Evolutionary conservation across 1,284 basidiomycete genomes (phyloP).

Genomic region (Sparassis latifolia): DNA sequence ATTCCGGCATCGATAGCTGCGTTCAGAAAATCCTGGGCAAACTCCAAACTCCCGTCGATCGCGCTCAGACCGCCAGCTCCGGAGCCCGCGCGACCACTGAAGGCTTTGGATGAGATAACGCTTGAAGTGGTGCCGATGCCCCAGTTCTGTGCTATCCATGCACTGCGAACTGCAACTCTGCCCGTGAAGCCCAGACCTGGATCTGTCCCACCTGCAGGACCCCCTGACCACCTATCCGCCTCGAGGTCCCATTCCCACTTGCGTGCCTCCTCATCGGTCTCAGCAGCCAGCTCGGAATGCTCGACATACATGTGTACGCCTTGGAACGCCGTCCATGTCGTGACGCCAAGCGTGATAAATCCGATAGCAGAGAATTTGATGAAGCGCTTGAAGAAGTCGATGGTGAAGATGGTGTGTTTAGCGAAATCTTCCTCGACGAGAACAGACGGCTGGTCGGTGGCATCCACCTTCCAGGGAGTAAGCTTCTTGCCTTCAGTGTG

Average conservation of each 20-base stretch:
- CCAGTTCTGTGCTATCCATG: slow-evolving; percentile 77
- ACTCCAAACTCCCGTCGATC: slow-evolving; percentile 47
- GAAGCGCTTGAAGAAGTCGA: slow-evolving; percentile 34
- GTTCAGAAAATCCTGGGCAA: slow-evolving; percentile 49
- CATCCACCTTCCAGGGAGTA: slow-evolving; percentile 8
- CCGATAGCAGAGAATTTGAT: slow-evolving; percentile 34
- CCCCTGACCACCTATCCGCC: slow-evolving; percentile 70
- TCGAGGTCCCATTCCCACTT: slow-evolving; percentile 74
- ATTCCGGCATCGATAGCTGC: slow-evolving; percentile 45
- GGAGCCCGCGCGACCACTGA: slow-evolving; percentile 28
- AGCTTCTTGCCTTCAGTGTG: slow-evolving; percentile 7
- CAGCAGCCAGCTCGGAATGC: slow-evolving; percentile 46
- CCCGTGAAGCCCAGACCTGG: slow-evolving; percentile 59
- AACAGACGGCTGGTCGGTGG: slow-evolving; percentile 7
- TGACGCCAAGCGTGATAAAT: slow-evolving; percentile 31
- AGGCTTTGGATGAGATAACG: slow-evolving; percentile 33
- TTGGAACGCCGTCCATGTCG: slow-evolving; percentile 43
- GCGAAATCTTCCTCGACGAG: slow-evolving; percentile 31
- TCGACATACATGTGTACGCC: slow-evolving; percentile 70
- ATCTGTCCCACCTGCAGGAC: slow-evolving; percentile 66
- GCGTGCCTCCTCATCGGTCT: slow-evolving; percentile 45
- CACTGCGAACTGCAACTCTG: slow-evolving; percentile 62
- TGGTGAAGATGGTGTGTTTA: slow-evolving; percentile 27
- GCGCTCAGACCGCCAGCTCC: slow-evolving; percentile 34
- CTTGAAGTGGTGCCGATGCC: slow-evolving; percentile 44